Conservation (phyloP, 176 grass and related monocot species). For the Cocos nucifera region DNA sequence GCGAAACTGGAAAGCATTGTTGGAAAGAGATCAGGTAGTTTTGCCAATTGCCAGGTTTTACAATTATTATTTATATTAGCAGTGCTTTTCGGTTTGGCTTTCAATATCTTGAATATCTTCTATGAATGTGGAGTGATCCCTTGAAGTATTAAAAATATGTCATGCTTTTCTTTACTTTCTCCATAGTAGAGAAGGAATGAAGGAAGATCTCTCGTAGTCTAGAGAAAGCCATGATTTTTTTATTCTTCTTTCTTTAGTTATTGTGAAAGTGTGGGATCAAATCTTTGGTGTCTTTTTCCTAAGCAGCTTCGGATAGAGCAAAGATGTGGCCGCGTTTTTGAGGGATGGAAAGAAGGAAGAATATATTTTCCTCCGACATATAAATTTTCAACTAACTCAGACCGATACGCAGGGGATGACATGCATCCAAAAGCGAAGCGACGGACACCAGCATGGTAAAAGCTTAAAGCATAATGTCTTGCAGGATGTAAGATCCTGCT, state of each 20-base stretch:
- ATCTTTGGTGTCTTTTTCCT: conserved; percentile 16
- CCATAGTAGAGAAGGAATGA: not conserved
- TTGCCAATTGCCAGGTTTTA: not conserved
- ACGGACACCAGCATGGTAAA: conserved; percentile 89
- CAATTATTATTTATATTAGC: not conserved
- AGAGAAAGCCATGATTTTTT: not conserved
- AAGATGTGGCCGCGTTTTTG: conserved; percentile 75
- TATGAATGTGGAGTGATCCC: not conserved
- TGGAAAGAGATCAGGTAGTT: conserved; percentile 94
- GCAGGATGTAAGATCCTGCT: too few species aligned
- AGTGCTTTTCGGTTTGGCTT: too few species aligned
- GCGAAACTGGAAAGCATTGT: conserved; percentile 87
- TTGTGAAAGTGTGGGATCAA: not conserved
- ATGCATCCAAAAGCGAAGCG: conserved; percentile 76
- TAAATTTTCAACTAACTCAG: conserved; percentile 96
- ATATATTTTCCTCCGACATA: conserved; percentile 99
- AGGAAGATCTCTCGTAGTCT: not conserved
- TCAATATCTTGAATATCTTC: too few species aligned
- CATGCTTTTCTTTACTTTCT: conserved; percentile 2
- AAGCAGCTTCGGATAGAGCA: conserved; percentile 75
- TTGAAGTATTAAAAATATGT: conserved; percentile 4
- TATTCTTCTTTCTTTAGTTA: not conserved
- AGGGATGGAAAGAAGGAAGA: conserved; percentile 91
- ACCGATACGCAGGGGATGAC: conserved; percentile 75
- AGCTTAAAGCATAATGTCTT: conserved; percentile 6